Evolutionary conservation across 768 basidiomycete species (phyloP), one percentile per base, ranked within the genome.

Genomic region (Pleurotus tuoliensis): DNA sequence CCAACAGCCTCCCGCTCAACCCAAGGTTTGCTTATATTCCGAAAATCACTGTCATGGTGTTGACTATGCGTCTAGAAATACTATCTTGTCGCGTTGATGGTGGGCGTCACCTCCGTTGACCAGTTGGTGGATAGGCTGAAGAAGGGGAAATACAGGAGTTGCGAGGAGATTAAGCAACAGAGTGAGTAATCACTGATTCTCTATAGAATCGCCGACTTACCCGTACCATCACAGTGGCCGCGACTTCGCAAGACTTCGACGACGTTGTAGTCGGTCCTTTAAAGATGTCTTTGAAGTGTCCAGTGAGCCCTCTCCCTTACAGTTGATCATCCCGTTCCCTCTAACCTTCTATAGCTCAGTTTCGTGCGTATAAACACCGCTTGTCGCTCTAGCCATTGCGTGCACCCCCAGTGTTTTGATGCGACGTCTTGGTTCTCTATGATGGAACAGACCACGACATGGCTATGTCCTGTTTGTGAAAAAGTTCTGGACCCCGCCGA

Each of bases 391-490:
- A 79, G 75, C n/a, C 76, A 79, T 58, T 98, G 97, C 65, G 84
- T 90, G 38, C 97, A 98, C 70, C 74, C 90, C 5, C 91, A 94
- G 63, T 99, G 97, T 69, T 99, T 98, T 71, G 97, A 99, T 70
- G 94, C 94, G 0, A 80, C 79, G 15, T 92, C 90, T 40, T 99
- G 94, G 94, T 92, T 89, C 65, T 87, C 88, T 4, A 85, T 96
- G 68, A 98, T 97, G 84, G 92, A 96, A 65, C 88, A 92, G 72
- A 98, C 94, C 7, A 97, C 96, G 2, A 94, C 94, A 27, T 99
- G 92, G 89, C 70, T 88, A 46, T 98, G 97, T 71, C 96, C 97
- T 24, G 88, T 94, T 43, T 98, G 97, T 71, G 92, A 93, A 68
- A 86, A 83, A 65, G 74, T 79, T 46, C 69, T 99, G 53, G 83